Percentiles rank a stretch among this genome's conserved stretches.
Evolutionary conservation across 1,139 yeast species (phyloP).

Genomic region (Trichomonascaceae sp.): DNA sequence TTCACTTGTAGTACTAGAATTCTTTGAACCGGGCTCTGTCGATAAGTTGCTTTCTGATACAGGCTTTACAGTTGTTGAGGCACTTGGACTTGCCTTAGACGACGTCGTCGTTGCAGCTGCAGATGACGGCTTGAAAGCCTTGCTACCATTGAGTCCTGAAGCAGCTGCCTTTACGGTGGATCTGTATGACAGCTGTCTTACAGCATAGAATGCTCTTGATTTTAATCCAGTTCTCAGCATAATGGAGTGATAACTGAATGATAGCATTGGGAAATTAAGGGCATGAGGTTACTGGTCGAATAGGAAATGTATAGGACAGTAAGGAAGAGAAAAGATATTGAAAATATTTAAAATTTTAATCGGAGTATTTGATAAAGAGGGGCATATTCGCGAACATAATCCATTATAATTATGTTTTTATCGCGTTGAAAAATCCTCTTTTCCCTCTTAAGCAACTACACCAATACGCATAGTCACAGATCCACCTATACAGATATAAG

Average conservation of each 20-base stretch:
- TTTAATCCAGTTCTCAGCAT: background rate
- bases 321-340: background rate
- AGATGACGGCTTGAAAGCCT: background rate
- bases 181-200: constrained; percentile 1
- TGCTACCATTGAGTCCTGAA: background rate
- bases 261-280: background rate
- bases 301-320: background rate
- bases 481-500: background rate
- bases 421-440: background rate
- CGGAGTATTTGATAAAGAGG: too few species aligned
- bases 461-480: background rate
- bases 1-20: background rate
- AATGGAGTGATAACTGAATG: background rate
- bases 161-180: constrained; percentile 5
- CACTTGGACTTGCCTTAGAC: background rate
- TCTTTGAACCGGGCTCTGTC: background rate
- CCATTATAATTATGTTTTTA: too few species aligned
- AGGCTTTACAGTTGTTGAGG: background rate
- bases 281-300: background rate
- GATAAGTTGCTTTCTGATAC: background rate
- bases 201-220: background rate
- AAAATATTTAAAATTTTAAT: too few species aligned
- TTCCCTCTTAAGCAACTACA: background rate
- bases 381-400: too few species aligned
- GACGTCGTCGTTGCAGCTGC: background rate